Evolutionary conservation across 2,329 filamentous ascomycete species (phyloP), one percentile per base, ranked within the genome.

Genomic region (Penicillium sp.): DNA sequence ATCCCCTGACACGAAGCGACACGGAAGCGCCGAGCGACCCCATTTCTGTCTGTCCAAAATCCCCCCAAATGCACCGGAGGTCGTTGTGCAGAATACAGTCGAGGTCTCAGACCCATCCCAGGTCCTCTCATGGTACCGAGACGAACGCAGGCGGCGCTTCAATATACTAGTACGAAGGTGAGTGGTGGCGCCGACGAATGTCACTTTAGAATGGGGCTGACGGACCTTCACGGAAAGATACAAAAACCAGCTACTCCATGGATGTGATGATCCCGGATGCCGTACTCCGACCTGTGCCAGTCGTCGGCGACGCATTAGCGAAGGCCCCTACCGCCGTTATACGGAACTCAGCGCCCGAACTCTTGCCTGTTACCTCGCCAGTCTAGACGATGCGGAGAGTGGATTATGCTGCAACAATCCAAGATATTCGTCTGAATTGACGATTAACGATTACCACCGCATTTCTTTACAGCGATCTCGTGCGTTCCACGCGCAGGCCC

Each of bases 331-430:
- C 61, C 85, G 90, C 54, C 82, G 87, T 63, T 94, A 92, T 63
- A 95, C 87, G 51, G 81, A 87, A 20, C 84, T 90, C 41, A 95
- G 90, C 63, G 90, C 91, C 8, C 83, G 90, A 63, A 89, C 88
- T 1, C 74, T 96, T 28, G 91, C 91, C 11, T 82, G 89, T 50
- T 89, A 89, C 63, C 79, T 95, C 45, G 89, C 90, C 9, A 89
- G 87, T 63, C 85, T 90, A 65, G 88, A 92, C 62, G 84, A 94
- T 58, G 84, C 90, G 0, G 85, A 89, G 56, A 78, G 75, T 51
- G 83, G 82, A 2, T 75, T 95, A 0, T 95, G 90, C 62, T 76
- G 76, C 31, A 76, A 81, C 50, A 60, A 69, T 18, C 66, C 69
- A 6, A 65, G 62, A 36, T 50, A 63, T 11, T 51, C 63, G 9